A percentile compares a stretch with the other conserved stretches of the same genome.
Evolutionary conservation across 2,329 filamentous ascomycete species (phyloP).

Genomic region (Colletotrichum navitas): DNA sequence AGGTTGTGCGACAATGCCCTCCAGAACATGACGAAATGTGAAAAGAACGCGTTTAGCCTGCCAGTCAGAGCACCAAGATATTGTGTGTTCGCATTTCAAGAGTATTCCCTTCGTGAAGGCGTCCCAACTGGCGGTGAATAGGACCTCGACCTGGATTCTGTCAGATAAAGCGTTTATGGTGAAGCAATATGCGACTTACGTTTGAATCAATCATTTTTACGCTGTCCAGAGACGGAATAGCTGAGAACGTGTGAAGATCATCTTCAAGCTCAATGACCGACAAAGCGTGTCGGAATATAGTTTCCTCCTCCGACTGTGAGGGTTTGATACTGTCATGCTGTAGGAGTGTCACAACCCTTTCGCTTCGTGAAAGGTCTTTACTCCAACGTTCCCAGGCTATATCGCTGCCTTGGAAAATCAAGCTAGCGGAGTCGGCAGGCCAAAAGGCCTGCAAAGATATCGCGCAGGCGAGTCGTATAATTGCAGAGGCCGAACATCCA

Average conservation of each 20-base stretch:
- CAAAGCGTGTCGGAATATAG: slow-evolving; percentile 1
- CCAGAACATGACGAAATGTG: slow-evolving; percentile 18
- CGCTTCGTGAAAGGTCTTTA: background rate
- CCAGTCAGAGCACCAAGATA: slow-evolving; percentile 17
- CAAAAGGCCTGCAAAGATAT: slow-evolving; percentile 13
- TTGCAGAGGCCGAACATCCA: slow-evolving; percentile 19
- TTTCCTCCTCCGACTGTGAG: background rate
- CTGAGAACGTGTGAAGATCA: background rate
- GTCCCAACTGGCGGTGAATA: slow-evolving; percentile 23
- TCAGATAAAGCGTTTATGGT: background rate
- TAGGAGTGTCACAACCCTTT: background rate
- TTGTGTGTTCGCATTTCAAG: slow-evolving; percentile 18
- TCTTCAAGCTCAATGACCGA: slow-evolving; percentile 7
- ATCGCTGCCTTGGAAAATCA: slow-evolving; percentile 5
- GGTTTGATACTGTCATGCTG: background rate
- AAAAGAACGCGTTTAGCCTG: slow-evolving; percentile 11
- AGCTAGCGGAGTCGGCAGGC: background rate
- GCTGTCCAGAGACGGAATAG: background rate
- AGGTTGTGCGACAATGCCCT: slow-evolving; percentile 17
- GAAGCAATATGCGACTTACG: background rate
- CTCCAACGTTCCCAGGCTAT: slow-evolving; percentile 4
- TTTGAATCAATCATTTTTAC: background rate
- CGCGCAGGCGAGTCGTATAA: slow-evolving; percentile 22
- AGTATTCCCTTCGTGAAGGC: slow-evolving; percentile 15
- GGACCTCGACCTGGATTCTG: background rate